phyloP scores from a whole-genome alignment of 2,329 filamentous ascomycete genomes.

The Fusarium odoratissimum region DNA sequence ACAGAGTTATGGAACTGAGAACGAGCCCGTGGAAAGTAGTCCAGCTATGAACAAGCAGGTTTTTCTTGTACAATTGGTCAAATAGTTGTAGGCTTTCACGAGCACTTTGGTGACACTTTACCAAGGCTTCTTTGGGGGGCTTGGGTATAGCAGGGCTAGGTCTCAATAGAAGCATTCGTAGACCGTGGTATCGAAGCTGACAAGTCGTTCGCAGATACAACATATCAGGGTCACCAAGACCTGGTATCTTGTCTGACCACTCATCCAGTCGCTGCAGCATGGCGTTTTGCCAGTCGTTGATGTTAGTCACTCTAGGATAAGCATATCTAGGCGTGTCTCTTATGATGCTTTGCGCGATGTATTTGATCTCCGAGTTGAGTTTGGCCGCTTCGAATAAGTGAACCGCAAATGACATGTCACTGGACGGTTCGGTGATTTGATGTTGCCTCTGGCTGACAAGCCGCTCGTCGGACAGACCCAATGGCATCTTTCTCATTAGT shows the following conservation, averaged over 20 bases:
- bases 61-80: conserved; percentile 57
- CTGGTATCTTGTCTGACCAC: conserved; percentile 55
- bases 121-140: conserved; percentile 55
- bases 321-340: conserved; percentile 60
- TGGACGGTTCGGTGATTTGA: not conserved
- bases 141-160: conserved; percentile 64
- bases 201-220: conserved; percentile 51
- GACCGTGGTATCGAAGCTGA: conserved; percentile 59
- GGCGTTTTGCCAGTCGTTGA: conserved; percentile 58
- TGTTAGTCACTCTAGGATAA: conserved; percentile 58
- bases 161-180: conserved; percentile 61
- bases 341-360: conserved; percentile 65
- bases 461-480: conserved; percentile 41
- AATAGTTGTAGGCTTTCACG: conserved; percentile 55
- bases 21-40: conserved; percentile 61
- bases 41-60: conserved; percentile 60
- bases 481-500: conserved; percentile 46
- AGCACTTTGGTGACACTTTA: conserved; percentile 58
- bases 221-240: conserved; percentile 15
- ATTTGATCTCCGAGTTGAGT: conserved; percentile 69
- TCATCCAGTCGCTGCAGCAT: conserved; percentile 54
- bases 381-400: conserved; percentile 61
- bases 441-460: conserved; percentile 4
- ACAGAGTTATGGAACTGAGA: conserved; percentile 60
- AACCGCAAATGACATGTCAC: conserved; percentile 55